Conservation (phyloP, 805 yeast species). For the Zygosaccharomyces siamensis region DNA sequence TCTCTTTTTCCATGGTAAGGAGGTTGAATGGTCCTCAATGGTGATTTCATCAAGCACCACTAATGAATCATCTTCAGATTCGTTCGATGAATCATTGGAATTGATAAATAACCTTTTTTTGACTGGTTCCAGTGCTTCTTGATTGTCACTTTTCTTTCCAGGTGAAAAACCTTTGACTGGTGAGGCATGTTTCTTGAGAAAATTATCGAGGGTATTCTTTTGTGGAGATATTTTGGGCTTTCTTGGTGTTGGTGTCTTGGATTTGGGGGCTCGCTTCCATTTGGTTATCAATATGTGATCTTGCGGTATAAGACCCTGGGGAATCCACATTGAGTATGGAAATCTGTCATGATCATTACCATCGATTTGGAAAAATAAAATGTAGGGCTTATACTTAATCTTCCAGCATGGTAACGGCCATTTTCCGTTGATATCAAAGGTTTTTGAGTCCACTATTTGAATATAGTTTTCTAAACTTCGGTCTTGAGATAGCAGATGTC, state of each 20-base stretch:
- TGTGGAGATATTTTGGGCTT: slow-evolving; percentile 15
- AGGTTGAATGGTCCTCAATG: background rate
- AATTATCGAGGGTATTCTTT: slow-evolving; percentile 25
- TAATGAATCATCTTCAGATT: slow-evolving; percentile 16
- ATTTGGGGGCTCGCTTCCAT: slow-evolving; percentile 8
- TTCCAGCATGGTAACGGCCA: slow-evolving; percentile 19
- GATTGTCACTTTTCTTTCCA: background rate
- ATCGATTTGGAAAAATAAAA: background rate
- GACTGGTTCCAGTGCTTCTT: slow-evolving; percentile 8
- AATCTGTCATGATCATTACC: slow-evolving; percentile 7
- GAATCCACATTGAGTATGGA: slow-evolving; percentile 21
- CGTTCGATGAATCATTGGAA: slow-evolving; percentile 8
- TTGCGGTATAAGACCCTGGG: slow-evolving; percentile 20
- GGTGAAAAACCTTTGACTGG: slow-evolving; percentile 13
- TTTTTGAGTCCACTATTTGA: slow-evolving; percentile 24
- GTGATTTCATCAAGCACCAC: slow-evolving; percentile 18
- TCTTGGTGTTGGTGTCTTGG: slow-evolving; percentile 5
- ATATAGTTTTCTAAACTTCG: slow-evolving; percentile 5
- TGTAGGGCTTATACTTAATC: slow-evolving; percentile 20
- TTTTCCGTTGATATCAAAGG: slow-evolving; percentile 9
- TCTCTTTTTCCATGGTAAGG: background rate
- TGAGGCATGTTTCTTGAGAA: slow-evolving; percentile 22
- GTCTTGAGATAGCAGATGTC: slow-evolving; percentile 11
- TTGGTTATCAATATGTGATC: slow-evolving; percentile 15
- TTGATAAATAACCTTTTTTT: slow-evolving; percentile 26